Percentiles rank a stretch among this genome's conserved stretches.
Conservation (phyloP, 2,329 filamentous ascomycete species). For the Graphilbum ipis-grandicollis region DNA sequence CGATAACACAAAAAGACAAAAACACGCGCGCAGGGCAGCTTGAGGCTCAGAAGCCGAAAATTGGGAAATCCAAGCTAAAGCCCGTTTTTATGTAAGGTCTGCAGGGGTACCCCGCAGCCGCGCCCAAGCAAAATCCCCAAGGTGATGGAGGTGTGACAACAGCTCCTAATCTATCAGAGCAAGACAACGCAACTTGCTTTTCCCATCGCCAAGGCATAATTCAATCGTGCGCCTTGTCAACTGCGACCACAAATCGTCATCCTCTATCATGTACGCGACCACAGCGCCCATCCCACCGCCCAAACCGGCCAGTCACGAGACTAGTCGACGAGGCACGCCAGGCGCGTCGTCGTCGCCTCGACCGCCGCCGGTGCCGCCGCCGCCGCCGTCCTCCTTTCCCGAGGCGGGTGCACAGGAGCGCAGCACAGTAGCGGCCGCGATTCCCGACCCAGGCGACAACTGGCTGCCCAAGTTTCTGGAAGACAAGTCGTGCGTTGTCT, state of each 20-base stretch:
- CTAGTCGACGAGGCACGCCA: conserved; percentile 50
- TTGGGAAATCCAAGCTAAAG: too few species aligned
- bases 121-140: too few species aligned
- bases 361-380: conserved; percentile 18
- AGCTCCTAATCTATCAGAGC: too few species aligned
- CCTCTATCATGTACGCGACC: conserved; percentile 24
- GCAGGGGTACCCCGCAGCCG: background rate
- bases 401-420: conserved; percentile 12
- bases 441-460: conserved; percentile 45
- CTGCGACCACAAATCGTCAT: too few species aligned
- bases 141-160: too few species aligned
- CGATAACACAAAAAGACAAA: too few species aligned
- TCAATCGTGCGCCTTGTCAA: too few species aligned
- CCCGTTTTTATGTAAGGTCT: background rate
- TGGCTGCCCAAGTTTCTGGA: conserved; percentile 66
- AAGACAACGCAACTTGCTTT: too few species aligned
- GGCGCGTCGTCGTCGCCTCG: conserved; percentile 27
- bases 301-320: conserved; percentile 52
- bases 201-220: too few species aligned
- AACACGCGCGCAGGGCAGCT: too few species aligned
- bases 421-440: conserved; percentile 16
- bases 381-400: conserved; percentile 9
- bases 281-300: conserved; percentile 54
- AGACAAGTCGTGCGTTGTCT: conserved; percentile 56
- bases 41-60: too few species aligned